phyloP scores from a whole-genome alignment of 768 basidiomycete species.

The Pholiota microspora region DNA sequence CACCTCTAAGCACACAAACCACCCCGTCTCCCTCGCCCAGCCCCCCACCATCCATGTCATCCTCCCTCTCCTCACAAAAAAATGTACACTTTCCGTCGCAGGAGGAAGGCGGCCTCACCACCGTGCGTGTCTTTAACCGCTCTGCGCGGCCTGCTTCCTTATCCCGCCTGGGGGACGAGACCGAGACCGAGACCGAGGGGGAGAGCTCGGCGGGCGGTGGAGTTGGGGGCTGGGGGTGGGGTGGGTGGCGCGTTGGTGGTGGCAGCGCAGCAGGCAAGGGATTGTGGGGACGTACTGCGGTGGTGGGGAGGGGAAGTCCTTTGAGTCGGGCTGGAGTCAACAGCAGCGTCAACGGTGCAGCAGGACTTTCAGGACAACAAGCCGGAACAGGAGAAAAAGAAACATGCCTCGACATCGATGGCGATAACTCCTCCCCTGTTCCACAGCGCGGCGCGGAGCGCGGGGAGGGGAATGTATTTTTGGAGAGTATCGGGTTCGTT shows the following conservation, averaged over 20 bases:
- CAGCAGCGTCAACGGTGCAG: no score
- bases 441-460: slow-evolving; percentile 25
- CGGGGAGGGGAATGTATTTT: slow-evolving; percentile 24
- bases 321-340: no score
- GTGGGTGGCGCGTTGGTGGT: not conserved
- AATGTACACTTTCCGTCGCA: slow-evolving; percentile 86
- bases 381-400: not conserved
- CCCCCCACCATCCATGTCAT: slow-evolving; percentile 5
- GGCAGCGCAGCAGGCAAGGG: not conserved
- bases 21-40: slow-evolving; percentile 30
- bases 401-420: slow-evolving; percentile 12
- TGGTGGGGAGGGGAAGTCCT: not conserved
- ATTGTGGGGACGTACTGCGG: not conserved
- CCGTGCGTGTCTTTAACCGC: slow-evolving; percentile 60
- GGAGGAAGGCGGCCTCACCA: slow-evolving; percentile 56
- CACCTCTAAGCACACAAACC: no score
- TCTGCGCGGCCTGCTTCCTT: slow-evolving; percentile 65
- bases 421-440: slow-evolving; percentile 22
- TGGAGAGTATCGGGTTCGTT: slow-evolving; percentile 26
- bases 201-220: slow-evolving; percentile 18
- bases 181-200: slow-evolving; percentile 36
- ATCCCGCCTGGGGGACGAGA: slow-evolving; percentile 43
- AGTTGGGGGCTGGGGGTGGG: slow-evolving; percentile 10
- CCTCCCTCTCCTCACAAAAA: slow-evolving; percentile 49
- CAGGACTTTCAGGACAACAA: no score